These are phyloP conservation scores for Fusarium graminum DNA, from an alignment of 2,329 filamentous ascomycete species.

Conservation along the genomic window DNA sequence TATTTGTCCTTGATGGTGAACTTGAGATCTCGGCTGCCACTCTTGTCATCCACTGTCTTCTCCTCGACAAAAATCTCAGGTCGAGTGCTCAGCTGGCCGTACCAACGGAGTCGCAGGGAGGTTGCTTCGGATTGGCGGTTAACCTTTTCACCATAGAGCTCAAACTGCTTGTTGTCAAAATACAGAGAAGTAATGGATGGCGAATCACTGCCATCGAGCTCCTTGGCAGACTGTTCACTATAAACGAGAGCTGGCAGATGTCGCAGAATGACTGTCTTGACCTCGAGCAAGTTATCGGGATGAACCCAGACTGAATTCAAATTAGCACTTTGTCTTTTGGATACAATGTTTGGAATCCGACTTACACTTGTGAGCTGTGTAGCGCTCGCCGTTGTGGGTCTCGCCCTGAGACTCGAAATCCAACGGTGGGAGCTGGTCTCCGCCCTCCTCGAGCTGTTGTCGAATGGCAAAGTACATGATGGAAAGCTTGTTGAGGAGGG, in stretches of 20 bases:
- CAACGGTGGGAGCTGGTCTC: conserved; percentile 58
- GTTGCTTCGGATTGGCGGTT: conserved; percentile 79
- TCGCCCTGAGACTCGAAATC: conserved; percentile 67
- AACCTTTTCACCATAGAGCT: conserved; percentile 88
- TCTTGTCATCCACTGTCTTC: conserved; percentile 83
- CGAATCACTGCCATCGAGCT: conserved; percentile 83
- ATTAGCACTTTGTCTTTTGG: conserved; percentile 11
- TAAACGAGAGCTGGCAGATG: conserved; percentile 93
- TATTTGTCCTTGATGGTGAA: conserved; percentile 96
- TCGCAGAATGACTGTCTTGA: conserved; percentile 94
- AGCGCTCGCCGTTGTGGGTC: conserved; percentile 76
- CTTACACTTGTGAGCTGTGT: conserved; percentile 88
- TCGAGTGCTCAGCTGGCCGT: conserved; percentile 81
- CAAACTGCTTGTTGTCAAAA: conserved; percentile 89
- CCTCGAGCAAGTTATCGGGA: conserved; percentile 92
- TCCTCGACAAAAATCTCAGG: conserved; percentile 90
- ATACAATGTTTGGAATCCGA: conserved; percentile 9
- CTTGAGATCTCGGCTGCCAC: conserved; percentile 81
- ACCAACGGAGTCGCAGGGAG: conserved; percentile 91
- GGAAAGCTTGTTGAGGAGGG: conserved; percentile 89
- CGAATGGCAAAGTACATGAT: conserved; percentile 96
- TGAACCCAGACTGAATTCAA: conserved; percentile 84
- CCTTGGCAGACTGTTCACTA: conserved; percentile 86
- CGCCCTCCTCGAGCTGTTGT: conserved; percentile 76
- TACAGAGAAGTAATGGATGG: conserved; percentile 96